Conservation (phyloP, 2,329 filamentous ascomycete genomes). For the Ophiosphaerella narmari region DNA sequence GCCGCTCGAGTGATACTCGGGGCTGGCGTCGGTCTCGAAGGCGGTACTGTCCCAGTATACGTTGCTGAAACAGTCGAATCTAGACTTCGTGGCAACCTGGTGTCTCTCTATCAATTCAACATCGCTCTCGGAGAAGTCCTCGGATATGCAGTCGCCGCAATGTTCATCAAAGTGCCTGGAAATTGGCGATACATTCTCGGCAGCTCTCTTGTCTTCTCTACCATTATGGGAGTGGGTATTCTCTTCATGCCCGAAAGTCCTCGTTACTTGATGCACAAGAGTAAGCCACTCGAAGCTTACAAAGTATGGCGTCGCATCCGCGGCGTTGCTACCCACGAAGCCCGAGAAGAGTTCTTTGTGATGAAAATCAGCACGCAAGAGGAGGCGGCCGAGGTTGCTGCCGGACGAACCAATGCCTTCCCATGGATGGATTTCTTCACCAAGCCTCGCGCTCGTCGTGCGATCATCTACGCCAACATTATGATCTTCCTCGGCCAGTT, state of each 20-base stretch:
- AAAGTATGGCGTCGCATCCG: conserved; percentile 75
- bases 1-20: conserved; percentile 70
- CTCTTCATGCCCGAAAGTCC: conserved; percentile 73
- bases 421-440: conserved; percentile 78
- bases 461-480: conserved; percentile 68
- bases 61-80: conserved; percentile 74
- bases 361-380: conserved; percentile 69
- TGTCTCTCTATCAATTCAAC: conserved; percentile 76
- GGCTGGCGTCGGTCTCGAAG: conserved; percentile 72
- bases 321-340: conserved; percentile 60
- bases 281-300: conserved; percentile 62
- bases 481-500: conserved; percentile 77
- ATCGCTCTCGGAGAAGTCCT: conserved; percentile 76
- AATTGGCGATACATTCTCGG: conserved; percentile 78
- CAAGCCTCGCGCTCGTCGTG: conserved; percentile 62
- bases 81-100: conserved; percentile 70
- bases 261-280: conserved; percentile 72
- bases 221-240: conserved; percentile 66
- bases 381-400: conserved; percentile 55
- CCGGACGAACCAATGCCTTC: conserved; percentile 61
- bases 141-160: conserved; percentile 73
- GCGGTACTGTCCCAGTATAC: conserved; percentile 75
- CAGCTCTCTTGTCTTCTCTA: conserved; percentile 72
- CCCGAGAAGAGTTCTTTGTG: conserved; percentile 71
- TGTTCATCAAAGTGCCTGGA: conserved; percentile 70